Base-by-base conservation (phyloP, 2,329 filamentous ascomycete genomes). In the Phialocephala subalpina region DNA sequence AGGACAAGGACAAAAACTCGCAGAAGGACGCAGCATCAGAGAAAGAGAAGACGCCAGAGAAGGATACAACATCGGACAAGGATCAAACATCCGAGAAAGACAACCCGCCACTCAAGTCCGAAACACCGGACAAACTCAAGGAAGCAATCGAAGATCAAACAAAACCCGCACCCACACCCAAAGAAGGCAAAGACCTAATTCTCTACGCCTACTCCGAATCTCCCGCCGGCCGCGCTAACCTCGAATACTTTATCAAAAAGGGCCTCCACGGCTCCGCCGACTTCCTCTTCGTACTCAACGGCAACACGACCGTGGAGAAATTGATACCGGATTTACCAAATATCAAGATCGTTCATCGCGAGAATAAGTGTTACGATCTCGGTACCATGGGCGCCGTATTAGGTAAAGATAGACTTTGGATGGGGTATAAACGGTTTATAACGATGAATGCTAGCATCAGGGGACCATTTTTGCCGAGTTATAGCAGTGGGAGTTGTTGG, bases 391-490 rank as follows among this genome's bases (percentile, higher is more conserved):
- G 38, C 6, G 58, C 27, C 1, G 58, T 60, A 1, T 27, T 47
- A 5, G 1, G 25, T 2, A 47, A 60, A n/a, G 58, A 52, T 35
- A 25, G 27, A 8, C 52, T 49, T 14, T 49, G 40, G 58, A 49
- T 36, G 25, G 18, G 27, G 42, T 47, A 60, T 42, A 60, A 29
- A 25, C 14, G 42, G 20, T 60, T 47, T 36, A 60, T 60, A 12
- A 60, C 40, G 12, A 11, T 60, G 25, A 60, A 60, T 60, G 58
- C 40, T 18, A 60, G 58, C 29, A 42, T 49, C 3, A 3, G 58
- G 6, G 58, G 58, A 9, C 40, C 38, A 5, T 60, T 60, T 29
- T 27, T 60, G 25, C 58, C 58, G 5, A 16, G 25, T 16, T 60
- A 60, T 47, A 22, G 25, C 35, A 27, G 20, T 29, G 29, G 18